A percentile compares a stretch with the other conserved stretches of the same genome.
These are phyloP conservation scores for Aspergillus neoniger DNA, from an alignment of 2,329 filamentous ascomycete genomes.

Conservation along the genomic window DNA sequence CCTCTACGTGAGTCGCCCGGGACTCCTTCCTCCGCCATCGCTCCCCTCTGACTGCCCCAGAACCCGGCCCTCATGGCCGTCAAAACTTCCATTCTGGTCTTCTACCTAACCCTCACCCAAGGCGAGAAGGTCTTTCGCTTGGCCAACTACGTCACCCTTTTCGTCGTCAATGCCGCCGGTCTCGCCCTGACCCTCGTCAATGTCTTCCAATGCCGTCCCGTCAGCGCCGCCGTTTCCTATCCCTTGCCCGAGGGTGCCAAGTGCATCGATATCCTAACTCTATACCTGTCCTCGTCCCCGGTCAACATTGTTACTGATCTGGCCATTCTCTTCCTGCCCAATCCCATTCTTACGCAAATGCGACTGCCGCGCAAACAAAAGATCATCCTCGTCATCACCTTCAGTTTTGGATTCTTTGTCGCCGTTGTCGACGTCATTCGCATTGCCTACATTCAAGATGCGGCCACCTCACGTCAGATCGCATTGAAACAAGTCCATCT, in stretches of 20 bases:
- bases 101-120: constrained; percentile 81
- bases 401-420: constrained; percentile 83
- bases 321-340: constrained; percentile 81
- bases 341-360: constrained; percentile 86
- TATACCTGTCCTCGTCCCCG: constrained; percentile 74
- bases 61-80: constrained; percentile 88
- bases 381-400: constrained; percentile 81
- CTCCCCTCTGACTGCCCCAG: constrained; percentile 44
- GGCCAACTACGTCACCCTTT: constrained; percentile 77
- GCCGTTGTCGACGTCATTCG: constrained; percentile 84
- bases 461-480: constrained; percentile 48
- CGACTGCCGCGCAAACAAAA: constrained; percentile 82
- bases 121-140: constrained; percentile 75
- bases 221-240: constrained; percentile 66
- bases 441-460: constrained; percentile 84
- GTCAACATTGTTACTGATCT: constrained; percentile 92
- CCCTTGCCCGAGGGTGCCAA: constrained; percentile 48
- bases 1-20: constrained; percentile 53
- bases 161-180: constrained; percentile 76
- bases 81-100: constrained; percentile 89
- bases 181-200: constrained; percentile 80
- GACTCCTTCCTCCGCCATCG: constrained; percentile 5
- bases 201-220: constrained; percentile 79
- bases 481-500: constrained; percentile 30
- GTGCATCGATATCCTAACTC: constrained; percentile 64